Evolutionary conservation across 2,329 filamentous ascomycete genomes (phyloP).

Genomic region (Alternaria sp.): DNA sequence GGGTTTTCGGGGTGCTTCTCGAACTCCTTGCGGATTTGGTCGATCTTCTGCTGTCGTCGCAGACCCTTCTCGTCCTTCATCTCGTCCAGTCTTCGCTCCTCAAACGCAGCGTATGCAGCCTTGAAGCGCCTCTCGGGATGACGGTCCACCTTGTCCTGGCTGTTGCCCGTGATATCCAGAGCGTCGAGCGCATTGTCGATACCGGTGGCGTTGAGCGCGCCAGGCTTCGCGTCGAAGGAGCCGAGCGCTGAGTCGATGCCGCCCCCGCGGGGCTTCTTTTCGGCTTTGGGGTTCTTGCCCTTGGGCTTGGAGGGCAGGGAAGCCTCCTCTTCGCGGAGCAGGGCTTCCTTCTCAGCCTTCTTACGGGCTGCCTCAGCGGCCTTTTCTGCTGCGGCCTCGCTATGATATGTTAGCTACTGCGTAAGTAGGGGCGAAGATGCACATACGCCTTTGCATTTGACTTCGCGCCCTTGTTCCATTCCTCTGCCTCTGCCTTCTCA

Average conservation of each 20-base stretch:
- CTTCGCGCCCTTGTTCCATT: slow-evolving; percentile 90
- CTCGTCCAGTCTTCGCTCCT: slow-evolving; percentile 81
- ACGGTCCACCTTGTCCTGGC: slow-evolving; percentile 75
- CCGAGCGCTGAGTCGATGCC: slow-evolving; percentile 71
- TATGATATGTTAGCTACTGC: slow-evolving; percentile 47
- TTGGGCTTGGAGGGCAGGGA: slow-evolving; percentile 68
- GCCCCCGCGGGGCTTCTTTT: slow-evolving; percentile 55
- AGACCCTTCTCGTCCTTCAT: slow-evolving; percentile 85
- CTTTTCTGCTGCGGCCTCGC: slow-evolving; percentile 83
- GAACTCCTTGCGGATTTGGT: slow-evolving; percentile 88
- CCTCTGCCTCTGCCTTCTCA: slow-evolving; percentile 70
- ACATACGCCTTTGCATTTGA: slow-evolving; percentile 83
- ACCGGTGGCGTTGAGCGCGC: slow-evolving; percentile 77
- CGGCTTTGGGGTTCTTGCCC: slow-evolving; percentile 69
- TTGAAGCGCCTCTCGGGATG: slow-evolving; percentile 89
- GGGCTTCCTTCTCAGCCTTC: slow-evolving; percentile 89
- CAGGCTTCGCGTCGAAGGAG: slow-evolving; percentile 49
- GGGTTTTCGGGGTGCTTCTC: slow-evolving; percentile 94
- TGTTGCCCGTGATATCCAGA: slow-evolving; percentile 70
- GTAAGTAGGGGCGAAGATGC: not conserved
- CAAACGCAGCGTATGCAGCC: slow-evolving; percentile 82
- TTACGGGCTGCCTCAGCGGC: slow-evolving; percentile 82
- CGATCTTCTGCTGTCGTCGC: slow-evolving; percentile 81
- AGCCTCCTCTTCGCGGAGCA: slow-evolving; percentile 82
- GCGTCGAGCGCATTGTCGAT: slow-evolving; percentile 95